A percentile compares a stretch with the other conserved stretches of the same genome.
These are phyloP conservation scores for Cladosporium sp. DNA, from an alignment of 2,329 filamentous ascomycete genomes.

Conservation along the genomic window DNA sequence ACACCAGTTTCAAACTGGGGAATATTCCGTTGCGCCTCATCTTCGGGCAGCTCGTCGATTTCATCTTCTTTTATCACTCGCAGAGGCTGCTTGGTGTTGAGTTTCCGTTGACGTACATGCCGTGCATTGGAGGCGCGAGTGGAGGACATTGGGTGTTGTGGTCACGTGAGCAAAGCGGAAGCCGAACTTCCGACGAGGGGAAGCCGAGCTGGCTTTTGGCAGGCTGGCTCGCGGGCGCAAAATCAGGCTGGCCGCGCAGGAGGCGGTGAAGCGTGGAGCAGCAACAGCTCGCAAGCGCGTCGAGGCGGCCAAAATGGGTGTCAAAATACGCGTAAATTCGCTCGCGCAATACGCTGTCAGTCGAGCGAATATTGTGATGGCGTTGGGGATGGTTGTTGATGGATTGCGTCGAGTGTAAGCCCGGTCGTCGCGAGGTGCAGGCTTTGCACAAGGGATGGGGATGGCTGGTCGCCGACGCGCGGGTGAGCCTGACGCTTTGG, in stretches of 20 bases:
- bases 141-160: conserved; percentile 11
- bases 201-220: conserved; percentile 4
- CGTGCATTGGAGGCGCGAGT: conserved; percentile 22
- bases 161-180: conserved; percentile 6
- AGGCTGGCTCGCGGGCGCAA: background rate
- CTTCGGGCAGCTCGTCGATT: conserved; percentile 79
- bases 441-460: background rate
- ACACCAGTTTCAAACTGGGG: conserved; percentile 91
- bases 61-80: conserved; percentile 86
- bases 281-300: conserved; percentile 19
- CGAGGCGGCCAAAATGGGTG: conserved; percentile 23
- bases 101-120: conserved; percentile 75
- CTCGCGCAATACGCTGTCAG: background rate
- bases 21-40: conserved; percentile 77
- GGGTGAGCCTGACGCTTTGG: background rate
- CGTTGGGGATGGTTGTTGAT: conserved; percentile 20
- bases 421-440: conserved; percentile 1
- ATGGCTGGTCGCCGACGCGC: background rate
- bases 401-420: background rate
- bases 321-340: conserved; percentile 21
- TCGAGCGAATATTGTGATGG: conserved; percentile 18
- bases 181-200: background rate
- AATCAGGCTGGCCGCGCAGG: background rate
- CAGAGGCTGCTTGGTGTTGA: conserved; percentile 86
- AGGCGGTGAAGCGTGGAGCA: conserved; percentile 22